Percentiles rank a stretch among this genome's conserved stretches.
Conservation (phyloP, 2,329 filamentous ascomycete species). For the Alternaria arbusti region DNA sequence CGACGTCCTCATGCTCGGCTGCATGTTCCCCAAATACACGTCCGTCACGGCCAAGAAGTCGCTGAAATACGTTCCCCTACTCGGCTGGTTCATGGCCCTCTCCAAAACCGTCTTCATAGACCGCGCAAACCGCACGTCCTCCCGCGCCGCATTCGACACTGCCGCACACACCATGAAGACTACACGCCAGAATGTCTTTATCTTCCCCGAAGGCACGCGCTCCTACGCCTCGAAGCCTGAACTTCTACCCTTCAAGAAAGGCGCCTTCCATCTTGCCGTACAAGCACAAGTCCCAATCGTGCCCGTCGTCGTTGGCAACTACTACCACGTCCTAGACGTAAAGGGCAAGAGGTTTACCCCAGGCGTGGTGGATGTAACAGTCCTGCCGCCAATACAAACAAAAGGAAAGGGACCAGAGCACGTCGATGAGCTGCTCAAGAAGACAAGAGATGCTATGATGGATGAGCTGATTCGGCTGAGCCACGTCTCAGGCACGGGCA, state of each 20-base stretch:
- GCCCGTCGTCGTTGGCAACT: slow-evolving; percentile 68
- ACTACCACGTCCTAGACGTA: slow-evolving; percentile 55
- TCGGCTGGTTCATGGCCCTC: slow-evolving; percentile 91
- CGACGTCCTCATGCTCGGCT: slow-evolving; percentile 88
- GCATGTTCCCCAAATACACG: slow-evolving; percentile 89
- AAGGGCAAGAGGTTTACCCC: slow-evolving; percentile 51
- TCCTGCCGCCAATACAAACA: slow-evolving; percentile 47
- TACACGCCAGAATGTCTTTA: slow-evolving; percentile 73
- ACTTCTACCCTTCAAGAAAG: slow-evolving; percentile 97
- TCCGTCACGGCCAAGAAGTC: slow-evolving; percentile 91
- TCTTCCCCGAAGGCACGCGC: slow-evolving; percentile 91
- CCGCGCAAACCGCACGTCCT: slow-evolving; percentile 80
- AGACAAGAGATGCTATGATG: slow-evolving; percentile 45
- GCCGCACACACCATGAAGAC: slow-evolving; percentile 80
- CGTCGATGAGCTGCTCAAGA: slow-evolving; percentile 42
- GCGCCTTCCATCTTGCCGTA: slow-evolving; percentile 93
- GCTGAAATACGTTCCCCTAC: slow-evolving; percentile 77
- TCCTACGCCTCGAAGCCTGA: slow-evolving; percentile 83
- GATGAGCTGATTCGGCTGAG: slow-evolving; percentile 43
- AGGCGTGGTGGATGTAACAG: slow-evolving; percentile 62
- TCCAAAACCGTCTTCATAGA: slow-evolving; percentile 95
- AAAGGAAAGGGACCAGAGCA: slow-evolving; percentile 43
- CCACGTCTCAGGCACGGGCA: slow-evolving; percentile 33
- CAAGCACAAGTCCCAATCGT: slow-evolving; percentile 94
- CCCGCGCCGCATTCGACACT: slow-evolving; percentile 82